Percentiles rank a stretch among this genome's conserved stretches.
phyloP scores from a whole-genome alignment of 257 asterid species.

The Ballota nigra region DNA sequence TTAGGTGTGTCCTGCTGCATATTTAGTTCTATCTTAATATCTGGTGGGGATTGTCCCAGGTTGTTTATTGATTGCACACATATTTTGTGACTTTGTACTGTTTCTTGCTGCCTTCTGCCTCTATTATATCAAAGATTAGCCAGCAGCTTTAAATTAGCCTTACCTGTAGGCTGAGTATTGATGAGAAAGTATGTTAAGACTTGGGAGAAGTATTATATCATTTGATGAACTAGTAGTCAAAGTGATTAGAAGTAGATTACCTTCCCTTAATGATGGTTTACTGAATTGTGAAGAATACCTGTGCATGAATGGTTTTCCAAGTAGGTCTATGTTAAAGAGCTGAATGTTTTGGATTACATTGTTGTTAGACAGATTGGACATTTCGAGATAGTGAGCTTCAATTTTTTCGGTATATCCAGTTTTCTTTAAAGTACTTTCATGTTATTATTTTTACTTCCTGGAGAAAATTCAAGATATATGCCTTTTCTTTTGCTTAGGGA shows the following conservation, averaged over 20 bases:
- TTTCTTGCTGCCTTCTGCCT: neutral
- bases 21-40: conserved; percentile 7
- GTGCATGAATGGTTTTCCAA: neutral
- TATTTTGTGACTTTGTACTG: conserved; percentile 5
- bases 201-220: conserved; percentile 7
- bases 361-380: neutral
- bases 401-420: neutral
- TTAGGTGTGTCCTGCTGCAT: conserved; percentile 13
- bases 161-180: conserved; percentile 1
- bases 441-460: neutral
- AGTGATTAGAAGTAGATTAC: neutral
- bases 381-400: neutral
- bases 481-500: neutral
- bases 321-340: conserved; percentile 7
- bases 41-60: conserved; percentile 15
- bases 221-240: neutral
- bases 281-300: neutral
- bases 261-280: conserved; percentile 11
- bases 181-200: conserved; percentile 11
- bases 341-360: neutral
- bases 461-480: neutral
- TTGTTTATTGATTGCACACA: conserved; percentile 13
- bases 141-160: conserved; percentile 3
- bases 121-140: neutral
- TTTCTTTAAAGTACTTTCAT: neutral